Evolutionary conservation across 768 basidiomycete genomes (phyloP).

Genomic region (Guyanaporus albipodus): DNA sequence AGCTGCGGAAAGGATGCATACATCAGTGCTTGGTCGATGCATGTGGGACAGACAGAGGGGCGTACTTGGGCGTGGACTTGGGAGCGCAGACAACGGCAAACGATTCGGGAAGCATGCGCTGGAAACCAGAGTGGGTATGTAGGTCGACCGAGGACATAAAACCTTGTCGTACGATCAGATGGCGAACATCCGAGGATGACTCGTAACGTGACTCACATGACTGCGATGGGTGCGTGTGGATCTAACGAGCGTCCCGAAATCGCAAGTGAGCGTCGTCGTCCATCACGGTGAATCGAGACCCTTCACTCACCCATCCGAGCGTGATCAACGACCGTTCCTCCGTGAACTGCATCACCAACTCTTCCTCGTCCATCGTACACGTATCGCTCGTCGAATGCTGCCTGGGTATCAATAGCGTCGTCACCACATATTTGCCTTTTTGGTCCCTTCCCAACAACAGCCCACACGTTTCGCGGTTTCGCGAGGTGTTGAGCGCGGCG

Average conservation of each 20-base stretch:
- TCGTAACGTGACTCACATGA: slow-evolving; percentile 50
- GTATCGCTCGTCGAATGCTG: slow-evolving; percentile 87
- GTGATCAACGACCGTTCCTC: slow-evolving; percentile 79
- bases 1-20: slow-evolving; percentile 33
- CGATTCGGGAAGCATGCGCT: slow-evolving; percentile 85
- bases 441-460: slow-evolving; percentile 68
- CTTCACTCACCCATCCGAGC: slow-evolving; percentile 84
- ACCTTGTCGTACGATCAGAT: slow-evolving; percentile 36
- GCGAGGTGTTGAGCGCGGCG: slow-evolving; percentile 71
- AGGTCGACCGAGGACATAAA: slow-evolving; percentile 96
- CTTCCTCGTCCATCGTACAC: slow-evolving; percentile 91
- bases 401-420: slow-evolving; percentile 81
- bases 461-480: slow-evolving; percentile 85
- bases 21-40: background rate
- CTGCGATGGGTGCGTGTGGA: slow-evolving; percentile 90
- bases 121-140: slow-evolving; percentile 88
- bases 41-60: background rate
- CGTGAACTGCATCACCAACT: slow-evolving; percentile 80
- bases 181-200: background rate
- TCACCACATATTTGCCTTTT: slow-evolving; percentile 64
- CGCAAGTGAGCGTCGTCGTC: too few relatives aligned
- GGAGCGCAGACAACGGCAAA: slow-evolving; percentile 94
- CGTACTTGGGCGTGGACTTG: slow-evolving; percentile 68
- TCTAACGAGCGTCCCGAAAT: slow-evolving; percentile 55
- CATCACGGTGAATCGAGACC: too few relatives aligned